phyloP scores from a whole-genome alignment of 768 basidiomycete species.

The Mrakia gelida region DNA sequence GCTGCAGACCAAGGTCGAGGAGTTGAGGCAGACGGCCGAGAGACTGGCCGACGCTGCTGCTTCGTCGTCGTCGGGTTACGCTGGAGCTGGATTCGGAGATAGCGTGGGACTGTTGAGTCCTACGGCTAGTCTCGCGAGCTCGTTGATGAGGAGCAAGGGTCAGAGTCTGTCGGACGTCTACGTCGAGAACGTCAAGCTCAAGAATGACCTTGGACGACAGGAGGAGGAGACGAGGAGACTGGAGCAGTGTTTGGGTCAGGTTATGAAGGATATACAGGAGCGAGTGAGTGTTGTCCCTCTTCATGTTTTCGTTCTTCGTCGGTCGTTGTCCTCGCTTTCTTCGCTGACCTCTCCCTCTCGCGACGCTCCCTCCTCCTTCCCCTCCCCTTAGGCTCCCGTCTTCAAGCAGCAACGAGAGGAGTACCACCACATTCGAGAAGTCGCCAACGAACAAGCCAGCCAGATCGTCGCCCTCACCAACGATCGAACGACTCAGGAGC shows the following conservation, averaged over 20 bases:
- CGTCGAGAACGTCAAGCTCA: slow-evolving; percentile 77
- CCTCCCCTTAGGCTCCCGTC: slow-evolving; percentile 66
- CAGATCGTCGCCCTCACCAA: slow-evolving; percentile 70
- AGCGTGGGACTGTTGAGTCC: slow-evolving; percentile 71
- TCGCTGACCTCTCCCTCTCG: background rate
- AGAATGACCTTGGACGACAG: slow-evolving; percentile 74
- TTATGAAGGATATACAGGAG: slow-evolving; percentile 87
- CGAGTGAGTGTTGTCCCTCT: slow-evolving; percentile 56
- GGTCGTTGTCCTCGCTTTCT: background rate
- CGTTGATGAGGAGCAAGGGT: slow-evolving; percentile 68
- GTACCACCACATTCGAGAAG: slow-evolving; percentile 75
- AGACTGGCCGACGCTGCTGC: slow-evolving; percentile 31
- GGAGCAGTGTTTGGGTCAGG: slow-evolving; percentile 70
- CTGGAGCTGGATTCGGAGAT: slow-evolving; percentile 51
- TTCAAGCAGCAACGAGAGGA: slow-evolving; percentile 84
- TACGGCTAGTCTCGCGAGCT: slow-evolving; percentile 62
- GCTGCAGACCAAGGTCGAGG: slow-evolving; percentile 35
- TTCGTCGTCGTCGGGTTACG: slow-evolving; percentile 23
- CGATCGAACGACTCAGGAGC: slow-evolving; percentile 51
- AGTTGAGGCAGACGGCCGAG: slow-evolving; percentile 38
- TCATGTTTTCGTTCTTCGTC: background rate
- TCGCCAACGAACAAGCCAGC: slow-evolving; percentile 71
- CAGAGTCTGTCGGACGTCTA: slow-evolving; percentile 94
- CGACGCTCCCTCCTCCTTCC: background rate
- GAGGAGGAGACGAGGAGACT: slow-evolving; percentile 78